A percentile compares a stretch with the other conserved stretches of the same genome.
Evolutionary conservation across 768 basidiomycete species (phyloP).

Genomic region (Termitomyces sp.): DNA sequence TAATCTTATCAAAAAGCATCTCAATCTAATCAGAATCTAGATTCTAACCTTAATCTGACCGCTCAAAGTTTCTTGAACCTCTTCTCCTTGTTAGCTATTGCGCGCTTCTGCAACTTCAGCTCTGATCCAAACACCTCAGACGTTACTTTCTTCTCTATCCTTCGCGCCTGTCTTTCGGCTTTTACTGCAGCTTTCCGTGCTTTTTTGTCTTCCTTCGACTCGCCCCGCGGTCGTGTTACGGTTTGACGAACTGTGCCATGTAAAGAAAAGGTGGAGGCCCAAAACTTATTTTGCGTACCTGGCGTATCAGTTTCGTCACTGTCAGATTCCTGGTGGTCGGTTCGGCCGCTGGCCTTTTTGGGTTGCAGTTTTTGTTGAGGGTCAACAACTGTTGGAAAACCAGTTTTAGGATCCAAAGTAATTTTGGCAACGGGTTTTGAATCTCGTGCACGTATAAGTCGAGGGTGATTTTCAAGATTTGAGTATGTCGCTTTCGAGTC

Average conservation of each 20-base stretch:
- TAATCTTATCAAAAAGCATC: not conserved
- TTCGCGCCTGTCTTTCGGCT: slow-evolving; percentile 57
- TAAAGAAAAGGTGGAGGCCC: not conserved
- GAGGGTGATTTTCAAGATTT: slow-evolving; percentile 97
- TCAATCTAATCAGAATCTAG: slow-evolving; percentile 17
- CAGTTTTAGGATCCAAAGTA: slow-evolving; percentile 69
- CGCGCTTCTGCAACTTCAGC: slow-evolving; percentile 56
- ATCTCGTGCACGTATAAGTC: slow-evolving; percentile 71
- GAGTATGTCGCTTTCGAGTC: slow-evolving; percentile 76
- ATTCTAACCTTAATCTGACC: slow-evolving; percentile 2
- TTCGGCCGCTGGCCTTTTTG: slow-evolving; percentile 11
- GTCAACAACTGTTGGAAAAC: slow-evolving; percentile 59
- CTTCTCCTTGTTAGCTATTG: slow-evolving; percentile 41
- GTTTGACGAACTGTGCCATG: slow-evolving; percentile 30
- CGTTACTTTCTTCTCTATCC: slow-evolving; percentile 63
- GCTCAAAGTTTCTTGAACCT: slow-evolving; percentile 42
- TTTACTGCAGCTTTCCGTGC: slow-evolving; percentile 70
- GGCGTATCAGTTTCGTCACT: slow-evolving; percentile 21
- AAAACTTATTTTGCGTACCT: slow-evolving; percentile 14
- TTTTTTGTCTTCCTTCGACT: slow-evolving; percentile 73
- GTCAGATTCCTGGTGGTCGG: slow-evolving; percentile 16
- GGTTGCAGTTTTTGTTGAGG: slow-evolving; percentile 10
- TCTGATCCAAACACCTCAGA: slow-evolving; percentile 65
- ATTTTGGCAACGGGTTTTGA: slow-evolving; percentile 58
- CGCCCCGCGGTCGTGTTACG: slow-evolving; percentile 66